phyloP scores from a whole-genome alignment of 352 stramenopile genomes.

The Peronospora belbahrii region DNA sequence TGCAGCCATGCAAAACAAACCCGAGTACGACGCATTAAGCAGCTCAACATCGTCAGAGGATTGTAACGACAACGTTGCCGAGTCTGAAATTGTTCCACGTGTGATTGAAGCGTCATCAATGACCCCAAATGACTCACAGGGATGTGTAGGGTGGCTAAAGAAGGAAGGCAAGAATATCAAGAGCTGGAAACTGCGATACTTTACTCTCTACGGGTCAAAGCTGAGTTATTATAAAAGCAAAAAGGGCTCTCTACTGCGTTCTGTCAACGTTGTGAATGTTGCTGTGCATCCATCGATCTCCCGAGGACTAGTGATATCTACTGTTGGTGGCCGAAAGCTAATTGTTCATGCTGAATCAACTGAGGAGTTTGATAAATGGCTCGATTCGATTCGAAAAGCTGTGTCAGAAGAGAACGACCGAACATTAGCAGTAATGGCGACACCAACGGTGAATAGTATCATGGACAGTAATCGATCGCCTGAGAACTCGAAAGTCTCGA shows the following conservation, averaged over 20 bases:
- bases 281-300: conserved; percentile 24
- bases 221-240: conserved; percentile 76
- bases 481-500: conserved; percentile 16
- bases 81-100: conserved; percentile 2
- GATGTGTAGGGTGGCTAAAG: conserved; percentile 58
- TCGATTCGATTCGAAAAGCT: conserved; percentile 31
- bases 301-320: conserved; percentile 42
- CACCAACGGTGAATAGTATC: conserved; percentile 7
- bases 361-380: conserved; percentile 59
- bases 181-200: conserved; percentile 71
- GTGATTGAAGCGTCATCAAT: conserved; percentile 19
- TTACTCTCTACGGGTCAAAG: conserved; percentile 57
- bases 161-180: conserved; percentile 61
- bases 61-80: conserved; percentile 9
- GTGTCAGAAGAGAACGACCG: conserved; percentile 11
- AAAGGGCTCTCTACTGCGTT: conserved; percentile 42
- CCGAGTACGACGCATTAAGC: conserved; percentile 21
- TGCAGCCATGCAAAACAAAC: conserved; percentile 47
- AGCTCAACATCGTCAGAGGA: conserved; percentile 11
- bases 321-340: conserved; percentile 37
- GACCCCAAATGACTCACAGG: conserved; percentile 13
- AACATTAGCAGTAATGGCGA: conserved; percentile 1
- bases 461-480: conserved; percentile 8
- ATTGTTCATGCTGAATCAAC: conserved; percentile 54
- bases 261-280: conserved; percentile 35